Evolutionary conservation across 129 eudicot species (phyloP).

Genomic region (Helichrysum umbraculigerum): DNA sequence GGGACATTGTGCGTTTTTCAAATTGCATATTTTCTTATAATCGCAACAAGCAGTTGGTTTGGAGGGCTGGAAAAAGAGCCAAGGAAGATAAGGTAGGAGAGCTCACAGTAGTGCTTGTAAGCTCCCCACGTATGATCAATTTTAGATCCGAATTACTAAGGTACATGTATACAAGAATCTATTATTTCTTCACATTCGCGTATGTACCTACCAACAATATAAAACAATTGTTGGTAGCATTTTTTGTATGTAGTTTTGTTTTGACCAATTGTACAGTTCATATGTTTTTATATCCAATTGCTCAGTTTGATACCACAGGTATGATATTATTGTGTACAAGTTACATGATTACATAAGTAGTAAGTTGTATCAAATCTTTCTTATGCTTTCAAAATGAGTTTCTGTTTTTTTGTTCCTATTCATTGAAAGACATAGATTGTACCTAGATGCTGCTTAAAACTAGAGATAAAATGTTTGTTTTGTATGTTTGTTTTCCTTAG

Average conservation of each 20-base stretch:
- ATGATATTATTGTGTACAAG: too few relatives aligned
- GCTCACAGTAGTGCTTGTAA: slow-evolving; percentile 63
- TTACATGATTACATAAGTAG: too few relatives aligned
- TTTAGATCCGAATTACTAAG: slow-evolving; percentile 49
- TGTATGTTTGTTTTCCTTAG: too few relatives aligned
- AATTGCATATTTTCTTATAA: slow-evolving; percentile 71
- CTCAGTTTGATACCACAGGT: too few relatives aligned
- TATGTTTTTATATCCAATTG: too few relatives aligned
- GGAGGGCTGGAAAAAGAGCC: slow-evolving; percentile 81
- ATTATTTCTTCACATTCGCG: slow-evolving; percentile 52
- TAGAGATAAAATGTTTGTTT: too few relatives aligned
- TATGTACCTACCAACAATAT: slow-evolving; percentile 45
- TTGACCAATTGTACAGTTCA: too few relatives aligned
- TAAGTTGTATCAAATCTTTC: too few relatives aligned
- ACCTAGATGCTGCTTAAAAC: too few relatives aligned
- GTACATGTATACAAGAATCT: slow-evolving; percentile 44
- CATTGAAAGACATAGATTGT: too few relatives aligned
- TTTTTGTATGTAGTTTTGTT: neutral
- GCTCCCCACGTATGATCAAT: slow-evolving; percentile 75
- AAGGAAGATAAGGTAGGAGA: slow-evolving; percentile 67
- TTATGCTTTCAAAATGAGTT: too few relatives aligned
- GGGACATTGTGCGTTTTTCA: slow-evolving; percentile 56
- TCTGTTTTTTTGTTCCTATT: too few relatives aligned
- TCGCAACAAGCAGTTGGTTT: slow-evolving; percentile 42
- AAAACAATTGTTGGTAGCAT: neutral